These are phyloP conservation scores for Fusarium sp. DNA, from an alignment of 2,329 filamentous ascomycete genomes.

Conservation along the genomic window DNA sequence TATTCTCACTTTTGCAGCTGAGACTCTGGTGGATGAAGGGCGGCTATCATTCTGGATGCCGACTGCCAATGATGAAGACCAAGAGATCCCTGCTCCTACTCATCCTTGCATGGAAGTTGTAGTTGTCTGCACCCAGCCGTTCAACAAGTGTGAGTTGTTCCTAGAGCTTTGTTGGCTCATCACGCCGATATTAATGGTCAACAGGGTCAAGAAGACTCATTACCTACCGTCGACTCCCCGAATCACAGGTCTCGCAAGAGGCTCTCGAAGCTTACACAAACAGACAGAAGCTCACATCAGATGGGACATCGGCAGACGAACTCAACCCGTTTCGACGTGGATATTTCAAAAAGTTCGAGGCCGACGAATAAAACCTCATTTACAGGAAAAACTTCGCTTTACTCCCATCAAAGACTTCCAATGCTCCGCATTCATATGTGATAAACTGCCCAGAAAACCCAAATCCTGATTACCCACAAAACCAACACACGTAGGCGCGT, in stretches of 20 bases:
- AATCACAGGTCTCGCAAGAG: constrained; percentile 62
- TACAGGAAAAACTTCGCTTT: constrained; percentile 36
- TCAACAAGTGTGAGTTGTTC: constrained; percentile 81
- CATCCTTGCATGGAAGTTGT: constrained; percentile 81
- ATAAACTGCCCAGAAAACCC: constrained; percentile 29
- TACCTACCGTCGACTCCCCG: constrained; percentile 80
- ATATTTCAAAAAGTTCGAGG: constrained; percentile 68
- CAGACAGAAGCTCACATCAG: constrained; percentile 45
- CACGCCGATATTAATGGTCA: not conserved
- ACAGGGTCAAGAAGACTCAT: constrained; percentile 88
- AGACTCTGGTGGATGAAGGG: constrained; percentile 80
- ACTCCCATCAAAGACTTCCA: constrained; percentile 39
- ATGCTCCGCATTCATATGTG: constrained; percentile 34
- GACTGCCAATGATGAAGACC: constrained; percentile 81
- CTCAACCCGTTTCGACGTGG: constrained; percentile 69
- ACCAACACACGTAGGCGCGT: constrained; percentile 26
- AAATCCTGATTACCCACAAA: constrained; percentile 28
- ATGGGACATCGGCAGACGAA: constrained; percentile 66
- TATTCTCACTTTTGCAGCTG: constrained; percentile 83
- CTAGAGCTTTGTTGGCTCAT: not conserved
- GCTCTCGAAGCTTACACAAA: constrained; percentile 53
- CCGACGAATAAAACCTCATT: constrained; percentile 43
- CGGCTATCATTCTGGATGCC: constrained; percentile 98
- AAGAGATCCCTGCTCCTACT: constrained; percentile 79
- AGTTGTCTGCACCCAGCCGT: constrained; percentile 83